Evolutionary conservation across 148 eudicot species (phyloP).

Genomic region (Talinum fruticosum): DNA sequence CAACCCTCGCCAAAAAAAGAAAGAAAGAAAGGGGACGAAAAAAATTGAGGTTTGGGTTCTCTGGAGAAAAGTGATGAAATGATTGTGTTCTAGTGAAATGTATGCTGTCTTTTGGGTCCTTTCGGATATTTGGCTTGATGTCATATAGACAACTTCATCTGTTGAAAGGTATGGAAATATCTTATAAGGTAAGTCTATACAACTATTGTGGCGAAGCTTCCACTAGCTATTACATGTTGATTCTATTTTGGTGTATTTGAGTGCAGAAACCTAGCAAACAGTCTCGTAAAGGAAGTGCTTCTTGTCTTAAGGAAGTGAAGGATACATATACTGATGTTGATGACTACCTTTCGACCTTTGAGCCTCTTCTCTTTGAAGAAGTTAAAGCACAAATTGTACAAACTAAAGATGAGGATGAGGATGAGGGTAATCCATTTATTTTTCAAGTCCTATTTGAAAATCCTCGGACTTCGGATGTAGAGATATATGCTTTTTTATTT

Average conservation of each 20-base stretch:
- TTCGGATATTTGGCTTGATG: too few species aligned
- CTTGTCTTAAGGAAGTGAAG: conserved; percentile 61
- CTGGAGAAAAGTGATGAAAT: too few species aligned
- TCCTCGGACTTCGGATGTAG: neutral
- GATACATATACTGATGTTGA: conserved; percentile 61
- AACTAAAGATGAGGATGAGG: conserved; percentile 56
- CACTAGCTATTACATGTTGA: neutral
- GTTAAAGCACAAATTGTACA: conserved; percentile 78
- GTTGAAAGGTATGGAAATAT: neutral
- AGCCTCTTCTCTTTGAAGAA: conserved; percentile 90
- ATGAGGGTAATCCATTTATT: conserved; percentile 47
- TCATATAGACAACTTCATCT: too few species aligned
- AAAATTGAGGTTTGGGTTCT: neutral
- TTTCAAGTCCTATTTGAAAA: neutral
- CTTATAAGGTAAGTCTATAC: neutral
- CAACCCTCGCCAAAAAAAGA: neutral
- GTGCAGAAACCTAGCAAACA: conserved; percentile 39
- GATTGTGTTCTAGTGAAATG: too few species aligned
- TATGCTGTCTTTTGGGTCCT: too few species aligned
- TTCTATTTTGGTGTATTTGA: neutral
- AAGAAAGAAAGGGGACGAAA: too few species aligned
- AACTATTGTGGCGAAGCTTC: neutral
- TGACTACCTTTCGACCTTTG: conserved; percentile 76
- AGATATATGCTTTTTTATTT: neutral
- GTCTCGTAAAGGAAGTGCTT: conserved; percentile 23